These are phyloP conservation scores for Aspergillus baeticus DNA, from an alignment of 495 filamentous ascomycete species.

Conservation along the genomic window DNA sequence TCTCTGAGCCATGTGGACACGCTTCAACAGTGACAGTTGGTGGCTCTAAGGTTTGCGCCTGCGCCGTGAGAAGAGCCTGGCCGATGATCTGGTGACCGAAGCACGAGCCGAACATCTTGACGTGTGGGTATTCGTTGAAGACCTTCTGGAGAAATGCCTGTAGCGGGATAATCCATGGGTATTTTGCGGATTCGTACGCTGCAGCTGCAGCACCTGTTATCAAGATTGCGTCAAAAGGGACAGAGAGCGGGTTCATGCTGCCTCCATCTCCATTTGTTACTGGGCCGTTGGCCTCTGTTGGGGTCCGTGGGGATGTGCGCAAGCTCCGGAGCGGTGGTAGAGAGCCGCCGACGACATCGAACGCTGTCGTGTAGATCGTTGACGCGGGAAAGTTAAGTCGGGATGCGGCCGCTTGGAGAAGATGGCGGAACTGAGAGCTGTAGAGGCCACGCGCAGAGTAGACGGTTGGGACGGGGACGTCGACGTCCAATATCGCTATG, in stretches of 20 bases:
- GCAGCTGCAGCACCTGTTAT: conserved; percentile 40
- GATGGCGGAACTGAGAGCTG: conserved; percentile 35
- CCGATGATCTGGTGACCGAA: conserved; percentile 51
- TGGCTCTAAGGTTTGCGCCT: neutral
- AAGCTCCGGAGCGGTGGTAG: conserved; percentile 31
- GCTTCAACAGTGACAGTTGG: conserved; percentile 24
- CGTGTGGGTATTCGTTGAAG: conserved; percentile 35
- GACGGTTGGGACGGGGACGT: conserved; percentile 36
- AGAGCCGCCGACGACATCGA: conserved; percentile 35
- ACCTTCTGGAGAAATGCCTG: conserved; percentile 32
- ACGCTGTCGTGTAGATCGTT: conserved; percentile 35
- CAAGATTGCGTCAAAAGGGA: conserved; percentile 37
- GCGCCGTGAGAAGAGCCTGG: conserved; percentile 31
- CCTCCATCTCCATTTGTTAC: neutral
- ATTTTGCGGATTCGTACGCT: conserved; percentile 27
- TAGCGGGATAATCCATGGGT: conserved; percentile 36
- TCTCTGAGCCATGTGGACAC: conserved; percentile 33
- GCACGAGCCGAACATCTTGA: conserved; percentile 49
- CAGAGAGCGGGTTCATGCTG: conserved; percentile 14
- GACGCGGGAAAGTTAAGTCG: conserved; percentile 25
- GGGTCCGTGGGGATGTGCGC: conserved; percentile 14
- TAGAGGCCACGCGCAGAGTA: conserved; percentile 37
- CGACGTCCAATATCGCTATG: conserved; percentile 42
- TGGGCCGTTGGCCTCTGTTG: neutral
- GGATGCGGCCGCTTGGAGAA: conserved; percentile 33